A percentile compares a stretch with the other conserved stretches of the same genome.
These are phyloP conservation scores for Chrysopogon serrulatus DNA, from an alignment of 176 grass and related monocot genomes.

Conservation along the genomic window DNA sequence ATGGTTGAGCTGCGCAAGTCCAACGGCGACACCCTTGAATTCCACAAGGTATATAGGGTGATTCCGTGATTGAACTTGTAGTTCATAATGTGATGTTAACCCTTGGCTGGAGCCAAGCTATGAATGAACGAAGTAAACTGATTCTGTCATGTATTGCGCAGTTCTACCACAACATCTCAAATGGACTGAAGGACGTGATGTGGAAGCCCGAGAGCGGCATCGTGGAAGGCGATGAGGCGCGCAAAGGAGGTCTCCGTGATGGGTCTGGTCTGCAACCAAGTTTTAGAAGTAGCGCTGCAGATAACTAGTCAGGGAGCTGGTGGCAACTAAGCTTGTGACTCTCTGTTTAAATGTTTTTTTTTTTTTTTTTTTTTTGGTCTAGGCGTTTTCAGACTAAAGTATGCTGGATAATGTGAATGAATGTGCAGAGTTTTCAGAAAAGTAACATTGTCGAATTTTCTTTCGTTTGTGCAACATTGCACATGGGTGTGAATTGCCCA, in stretches of 20 bases:
- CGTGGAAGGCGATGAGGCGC: conserved; percentile 20
- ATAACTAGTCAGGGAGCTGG: conserved; percentile 1
- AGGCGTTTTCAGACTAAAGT: conserved; percentile 6
- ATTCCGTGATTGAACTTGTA: background rate
- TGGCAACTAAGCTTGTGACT: background rate
- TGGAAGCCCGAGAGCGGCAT: conserved; percentile 62
- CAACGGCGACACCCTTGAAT: conserved; percentile 89
- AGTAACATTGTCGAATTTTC: background rate
- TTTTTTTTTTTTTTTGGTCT: background rate
- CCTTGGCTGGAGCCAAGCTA: background rate
- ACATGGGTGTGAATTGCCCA: background rate
- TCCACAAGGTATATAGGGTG: conserved; percentile 57
- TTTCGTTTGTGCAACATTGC: background rate
- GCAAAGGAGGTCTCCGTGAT: conserved; percentile 10
- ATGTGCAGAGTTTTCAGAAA: conserved; percentile 3
- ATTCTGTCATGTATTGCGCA: background rate
- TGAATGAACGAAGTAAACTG: background rate
- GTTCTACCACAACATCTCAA: conserved; percentile 84
- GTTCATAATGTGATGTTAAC: background rate
- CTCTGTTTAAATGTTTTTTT: background rate
- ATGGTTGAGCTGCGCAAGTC: conserved; percentile 95
- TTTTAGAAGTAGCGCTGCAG: conserved; percentile 25
- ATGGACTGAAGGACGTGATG: conserved; percentile 80
- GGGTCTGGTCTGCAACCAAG: background rate
- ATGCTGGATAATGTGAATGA: conserved; percentile 13